phyloP scores from a whole-genome alignment of 73 alveolate genomes.

The Symbiodinium natans region DNA sequence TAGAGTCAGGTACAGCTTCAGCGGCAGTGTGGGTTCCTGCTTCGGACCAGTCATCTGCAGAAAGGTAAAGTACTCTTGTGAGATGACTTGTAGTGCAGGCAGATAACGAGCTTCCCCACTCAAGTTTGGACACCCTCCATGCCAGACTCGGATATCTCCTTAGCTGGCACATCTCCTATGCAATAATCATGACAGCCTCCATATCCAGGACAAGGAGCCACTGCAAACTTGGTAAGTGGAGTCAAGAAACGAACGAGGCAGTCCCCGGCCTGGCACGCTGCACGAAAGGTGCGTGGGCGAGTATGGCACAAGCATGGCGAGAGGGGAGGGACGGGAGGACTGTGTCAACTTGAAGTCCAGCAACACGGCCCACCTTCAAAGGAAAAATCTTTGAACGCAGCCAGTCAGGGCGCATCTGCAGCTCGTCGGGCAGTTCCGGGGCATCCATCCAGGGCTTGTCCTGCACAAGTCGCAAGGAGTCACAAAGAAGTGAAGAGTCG shows the following conservation, averaged over 20 bases:
- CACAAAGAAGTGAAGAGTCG: no score
- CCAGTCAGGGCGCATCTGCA: not conserved
- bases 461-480: not conserved
- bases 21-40: not conserved
- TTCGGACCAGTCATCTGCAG: not conserved
- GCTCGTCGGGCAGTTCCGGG: not conserved
- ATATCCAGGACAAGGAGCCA: not conserved
- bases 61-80: not conserved
- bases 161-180: not conserved
- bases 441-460: not conserved
- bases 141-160: conserved; percentile 47
- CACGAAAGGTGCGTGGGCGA: not conserved
- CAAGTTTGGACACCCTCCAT: conserved; percentile 45
- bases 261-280: conserved; percentile 14
- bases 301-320: not conserved
- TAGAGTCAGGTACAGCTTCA: not conserved
- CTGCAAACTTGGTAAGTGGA: not conserved
- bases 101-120: conserved; percentile 5
- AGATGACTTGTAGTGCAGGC: not conserved
- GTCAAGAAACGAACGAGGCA: not conserved
- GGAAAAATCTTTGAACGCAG: conserved; percentile 29
- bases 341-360: no score
- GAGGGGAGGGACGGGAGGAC: not conserved
- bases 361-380: not conserved
- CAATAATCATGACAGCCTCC: not conserved